Conservation (phyloP, 1,139 yeast species). For the Suhomyces atakaporum region DNA sequence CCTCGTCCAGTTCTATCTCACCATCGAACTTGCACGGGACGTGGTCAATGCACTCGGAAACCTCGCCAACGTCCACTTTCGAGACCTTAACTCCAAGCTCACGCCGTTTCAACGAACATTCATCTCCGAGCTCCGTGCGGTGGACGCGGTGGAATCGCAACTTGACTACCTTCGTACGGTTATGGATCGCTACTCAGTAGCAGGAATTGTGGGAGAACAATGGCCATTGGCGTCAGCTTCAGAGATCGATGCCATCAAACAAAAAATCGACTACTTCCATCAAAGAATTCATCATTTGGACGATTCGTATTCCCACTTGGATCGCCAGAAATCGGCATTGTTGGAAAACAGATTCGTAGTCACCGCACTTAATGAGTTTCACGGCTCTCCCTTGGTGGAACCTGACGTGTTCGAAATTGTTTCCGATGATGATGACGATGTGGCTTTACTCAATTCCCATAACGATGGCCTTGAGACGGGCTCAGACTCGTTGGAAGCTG, state of each 20-base stretch:
- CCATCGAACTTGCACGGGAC: constrained; percentile 89
- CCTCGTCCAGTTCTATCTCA: constrained; percentile 84
- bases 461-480: constrained; percentile 33
- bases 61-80: constrained; percentile 81
- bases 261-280: constrained; percentile 17
- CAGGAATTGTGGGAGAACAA: constrained; percentile 2
- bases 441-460: constrained; percentile 34
- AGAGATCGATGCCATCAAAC: constrained; percentile 22
- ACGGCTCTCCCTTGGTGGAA: constrained; percentile 15
- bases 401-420: constrained; percentile 9
- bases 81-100: constrained; percentile 79
- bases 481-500: constrained; percentile 47
- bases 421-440: constrained; percentile 25
- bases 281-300: constrained; percentile 26
- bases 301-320: constrained; percentile 21
- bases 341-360: constrained; percentile 26
- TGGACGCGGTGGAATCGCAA: constrained; percentile 35
- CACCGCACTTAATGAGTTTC: constrained; percentile 21
- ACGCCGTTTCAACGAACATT: constrained; percentile 87
- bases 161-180: constrained; percentile 25
- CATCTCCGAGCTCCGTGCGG: constrained; percentile 73
- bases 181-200: constrained; percentile 20
- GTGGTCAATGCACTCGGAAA: constrained; percentile 81
- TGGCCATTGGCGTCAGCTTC: constrained; percentile 20
- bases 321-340: constrained; percentile 16